These are phyloP conservation scores for Aethionema arabicum DNA, from an alignment of 345 rosid species.

Conservation along the genomic window DNA sequence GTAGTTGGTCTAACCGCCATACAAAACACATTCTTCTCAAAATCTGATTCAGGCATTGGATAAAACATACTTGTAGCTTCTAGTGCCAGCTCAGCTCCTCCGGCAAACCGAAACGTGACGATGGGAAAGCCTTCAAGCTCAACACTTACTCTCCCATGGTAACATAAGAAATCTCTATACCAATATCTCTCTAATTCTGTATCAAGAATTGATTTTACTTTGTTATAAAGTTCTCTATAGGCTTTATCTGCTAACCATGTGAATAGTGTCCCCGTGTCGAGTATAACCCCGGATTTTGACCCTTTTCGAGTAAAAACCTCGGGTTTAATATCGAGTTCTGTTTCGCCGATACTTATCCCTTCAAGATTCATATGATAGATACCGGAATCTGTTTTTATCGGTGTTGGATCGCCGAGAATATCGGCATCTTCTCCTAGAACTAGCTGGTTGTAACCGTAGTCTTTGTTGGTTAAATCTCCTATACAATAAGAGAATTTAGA, in stretches of 20 bases:
- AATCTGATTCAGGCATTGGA: slow-evolving; percentile 23
- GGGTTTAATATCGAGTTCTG: slow-evolving; percentile 42
- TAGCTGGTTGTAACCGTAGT: slow-evolving; percentile 42
- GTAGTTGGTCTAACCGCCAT: slow-evolving; percentile 41
- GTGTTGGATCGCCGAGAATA: slow-evolving; percentile 53
- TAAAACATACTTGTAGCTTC: slow-evolving; percentile 51
- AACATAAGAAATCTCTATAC: slow-evolving; percentile 43
- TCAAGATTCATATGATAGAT: slow-evolving; percentile 45
- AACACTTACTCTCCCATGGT: slow-evolving; percentile 35
- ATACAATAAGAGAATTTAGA: slow-evolving; percentile 60
- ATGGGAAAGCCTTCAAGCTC: slow-evolving; percentile 56
- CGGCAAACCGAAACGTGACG: slow-evolving; percentile 50
- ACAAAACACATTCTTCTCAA: slow-evolving; percentile 43
- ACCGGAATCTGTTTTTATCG: slow-evolving; percentile 39
- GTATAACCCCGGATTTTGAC: slow-evolving; percentile 38
- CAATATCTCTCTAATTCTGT: slow-evolving; percentile 28
- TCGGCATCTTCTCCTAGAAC: slow-evolving; percentile 45
- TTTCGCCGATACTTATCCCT: slow-evolving; percentile 51
- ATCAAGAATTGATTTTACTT: slow-evolving; percentile 37
- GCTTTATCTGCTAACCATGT: slow-evolving; percentile 46
- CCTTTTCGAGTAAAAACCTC: slow-evolving; percentile 31
- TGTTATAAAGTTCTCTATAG: slow-evolving; percentile 38
- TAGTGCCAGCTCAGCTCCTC: slow-evolving; percentile 53
- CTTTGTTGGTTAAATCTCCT: slow-evolving; percentile 43
- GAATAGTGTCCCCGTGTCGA: slow-evolving; percentile 49